These are phyloP conservation scores for Cyberlindnera misumaiensis DNA, from an alignment of 805 yeast species.

Conservation along the genomic window DNA sequence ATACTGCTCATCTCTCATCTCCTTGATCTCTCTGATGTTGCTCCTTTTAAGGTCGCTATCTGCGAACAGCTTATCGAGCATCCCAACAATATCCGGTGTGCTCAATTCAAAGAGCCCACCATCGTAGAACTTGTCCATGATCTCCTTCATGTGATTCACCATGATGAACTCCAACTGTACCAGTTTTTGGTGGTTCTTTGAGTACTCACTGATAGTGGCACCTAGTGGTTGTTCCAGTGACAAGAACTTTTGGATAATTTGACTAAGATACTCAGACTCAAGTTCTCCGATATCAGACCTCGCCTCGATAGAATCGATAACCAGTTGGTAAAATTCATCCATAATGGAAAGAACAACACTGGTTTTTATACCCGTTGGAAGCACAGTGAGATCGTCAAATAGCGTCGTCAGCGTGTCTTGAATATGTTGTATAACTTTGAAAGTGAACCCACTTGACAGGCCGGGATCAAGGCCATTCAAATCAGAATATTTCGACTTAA, in stretches of 20 bases:
- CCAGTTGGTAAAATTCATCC: slow-evolving; percentile 14
- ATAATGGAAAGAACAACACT: slow-evolving; percentile 11
- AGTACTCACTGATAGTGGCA: slow-evolving; percentile 2
- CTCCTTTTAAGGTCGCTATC: slow-evolving; percentile 29
- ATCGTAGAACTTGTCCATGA: slow-evolving; percentile 33
- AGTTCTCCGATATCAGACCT: slow-evolving; percentile 19
- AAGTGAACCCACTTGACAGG: slow-evolving; percentile 10
- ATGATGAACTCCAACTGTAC: slow-evolving; percentile 18
- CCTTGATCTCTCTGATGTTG: slow-evolving; percentile 32
- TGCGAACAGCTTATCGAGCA: slow-evolving; percentile 34
- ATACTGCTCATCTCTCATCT: slow-evolving; percentile 32
- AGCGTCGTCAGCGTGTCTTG: slow-evolving; percentile 7
- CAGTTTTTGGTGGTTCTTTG: slow-evolving; percentile 17
- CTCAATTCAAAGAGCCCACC: slow-evolving; percentile 33
- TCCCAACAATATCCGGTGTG: slow-evolving; percentile 30
- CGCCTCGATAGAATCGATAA: slow-evolving; percentile 12
- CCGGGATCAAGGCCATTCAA: slow-evolving; percentile 17
- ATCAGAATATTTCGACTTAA: slow-evolving; percentile 3
- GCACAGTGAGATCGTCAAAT: slow-evolving; percentile 3
- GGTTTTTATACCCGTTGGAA: slow-evolving; percentile 3
- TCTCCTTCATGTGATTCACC: slow-evolving; percentile 32
- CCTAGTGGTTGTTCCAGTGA: slow-evolving; percentile 11
- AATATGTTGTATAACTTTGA: slow-evolving; percentile 9
- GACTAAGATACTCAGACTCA: slow-evolving; percentile 18
- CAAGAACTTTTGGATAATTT: slow-evolving; percentile 14